Base-by-base conservation (phyloP, 495 filamentous ascomycete species). In the Xylaria castorea region DNA sequence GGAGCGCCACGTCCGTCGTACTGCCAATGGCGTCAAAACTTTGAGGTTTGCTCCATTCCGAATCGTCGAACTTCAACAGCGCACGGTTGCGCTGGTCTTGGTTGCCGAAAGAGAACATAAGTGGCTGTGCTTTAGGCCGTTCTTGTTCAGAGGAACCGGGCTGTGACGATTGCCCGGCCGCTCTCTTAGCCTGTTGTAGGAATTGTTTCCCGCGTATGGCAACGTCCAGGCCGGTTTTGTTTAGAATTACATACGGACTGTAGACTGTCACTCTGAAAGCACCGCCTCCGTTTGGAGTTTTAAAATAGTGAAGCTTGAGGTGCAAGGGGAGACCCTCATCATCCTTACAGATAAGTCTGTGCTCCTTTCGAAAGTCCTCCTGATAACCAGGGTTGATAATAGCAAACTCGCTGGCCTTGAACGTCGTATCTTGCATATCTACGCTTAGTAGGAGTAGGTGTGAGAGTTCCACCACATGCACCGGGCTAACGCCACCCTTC, bases 21-120 rank as follows among this genome's bases (percentile, higher is more conserved):
- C 94, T 97, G 58, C 96, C 96, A 71, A 99, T 95, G n/a, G 96
- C 96, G 77, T 99, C 96, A 77, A 99, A 96, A 87, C 93, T 97
- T 80, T 98, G 95, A 3, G 97, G 95, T 80, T 93, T 97, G 82
- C 95, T 97, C 97, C 96, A 98, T 32, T 88, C 86, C 7, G 96
- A 97, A 50, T 97, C 92, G 38, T 91, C 93, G 58, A 97, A 88
- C 82, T 91, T 97, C 60, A 99, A 78, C 27, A 95, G 85, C 20
- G 93, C 94, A 57, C 96, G 91, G 79, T 98, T 98, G 74, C 92
- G 91, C 73, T 91, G 91, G 74, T 98, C 96, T 74, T 97, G 92
- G 34, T 85, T 92, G 20, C 87, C 87, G 79, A 92, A 98, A 9
- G 97, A 97, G 82, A 98, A 99, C 94, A 99, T 98, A 77, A 97